Evolutionary conservation across 2,329 filamentous ascomycete species (phyloP), one percentile per base, ranked within the genome.

Genomic region (Remersonia thermophila): DNA sequence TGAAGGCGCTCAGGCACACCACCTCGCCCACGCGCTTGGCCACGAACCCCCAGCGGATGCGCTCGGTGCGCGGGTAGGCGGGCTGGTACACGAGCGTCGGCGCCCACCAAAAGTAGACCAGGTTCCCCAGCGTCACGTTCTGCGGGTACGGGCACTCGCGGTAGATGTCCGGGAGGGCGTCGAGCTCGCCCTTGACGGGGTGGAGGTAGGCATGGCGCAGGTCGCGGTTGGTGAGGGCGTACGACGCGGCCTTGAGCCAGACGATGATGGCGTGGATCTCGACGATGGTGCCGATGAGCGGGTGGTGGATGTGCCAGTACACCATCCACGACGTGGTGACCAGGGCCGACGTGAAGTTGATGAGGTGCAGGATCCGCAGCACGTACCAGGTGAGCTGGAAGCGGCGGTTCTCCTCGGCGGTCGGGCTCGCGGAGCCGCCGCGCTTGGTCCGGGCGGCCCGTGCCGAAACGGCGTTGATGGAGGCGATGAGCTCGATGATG

Each of bases 71-170:
- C 14, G 91, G 91, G 56, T 98, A 98, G 11, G 91, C 85, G 1
- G 91, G 91, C 62, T 98, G 91, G 57, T 98, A 98, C 30, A 96
- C 81, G 35, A 98, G 69, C 0, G 91, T 98, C 0, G 91, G 91
- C 0, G 89, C 91, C 78, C 87, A 89, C 89, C 91, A 96, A 58
- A 98, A 98, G 61, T 96, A 98, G 39, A 74, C 75, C 17, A 98
- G 65, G 55, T 96, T 98, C 34, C 69, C 62, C 47, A 95, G 69
- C 3, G 86, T 93, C 57, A 98, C 83, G 57, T 96, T 98, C 32
- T 73, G 61, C 0, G 91, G 91, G 55, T 98, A 98, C 0, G 89
- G 83, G 51, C 86, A 93, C 36, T 73, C 55, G 10, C 70, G 66
- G 62, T 96, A 98, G 16, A 96, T 67, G 27, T 83, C 77, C 1